phyloP scores from a whole-genome alignment of 108 stramenopile genomes.

The Fragilaria radians region DNA sequence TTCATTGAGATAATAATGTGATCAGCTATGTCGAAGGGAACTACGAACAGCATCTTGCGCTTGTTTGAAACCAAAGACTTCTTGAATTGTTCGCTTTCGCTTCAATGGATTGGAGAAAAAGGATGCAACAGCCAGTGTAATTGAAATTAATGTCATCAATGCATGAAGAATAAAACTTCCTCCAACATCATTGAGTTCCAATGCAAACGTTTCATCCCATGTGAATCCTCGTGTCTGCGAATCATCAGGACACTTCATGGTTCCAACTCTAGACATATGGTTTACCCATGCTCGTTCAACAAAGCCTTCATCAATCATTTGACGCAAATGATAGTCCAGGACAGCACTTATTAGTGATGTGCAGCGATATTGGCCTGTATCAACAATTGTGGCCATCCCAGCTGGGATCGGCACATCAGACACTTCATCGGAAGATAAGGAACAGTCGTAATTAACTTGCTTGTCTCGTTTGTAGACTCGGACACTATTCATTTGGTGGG shows the following conservation, averaged over 20 bases:
- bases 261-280: not conserved
- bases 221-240: no score
- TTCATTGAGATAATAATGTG: no score
- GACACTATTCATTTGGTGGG: not conserved
- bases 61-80: not conserved
- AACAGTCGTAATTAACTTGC: conserved; percentile 12
- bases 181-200: not conserved
- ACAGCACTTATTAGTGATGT: conserved; percentile 2
- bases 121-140: not conserved
- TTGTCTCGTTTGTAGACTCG: conserved; percentile 5
- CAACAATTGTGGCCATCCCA: conserved; percentile 3
- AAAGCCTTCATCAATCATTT: conserved; percentile 13
- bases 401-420: not conserved
- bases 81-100: not conserved
- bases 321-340: conserved; percentile 6
- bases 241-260: conserved; percentile 2
- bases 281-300: conserved; percentile 8
- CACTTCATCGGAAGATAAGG: not conserved
- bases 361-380: conserved; percentile 4
- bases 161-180: conserved; percentile 7
- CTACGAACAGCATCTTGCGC: not conserved
- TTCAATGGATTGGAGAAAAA: not conserved
- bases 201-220: conserved; percentile 2
- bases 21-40: no score
- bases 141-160: not conserved